Evolutionary conservation across 2,329 filamentous ascomycete species (phyloP).

Genomic region (Curvularia spicifera): DNA sequence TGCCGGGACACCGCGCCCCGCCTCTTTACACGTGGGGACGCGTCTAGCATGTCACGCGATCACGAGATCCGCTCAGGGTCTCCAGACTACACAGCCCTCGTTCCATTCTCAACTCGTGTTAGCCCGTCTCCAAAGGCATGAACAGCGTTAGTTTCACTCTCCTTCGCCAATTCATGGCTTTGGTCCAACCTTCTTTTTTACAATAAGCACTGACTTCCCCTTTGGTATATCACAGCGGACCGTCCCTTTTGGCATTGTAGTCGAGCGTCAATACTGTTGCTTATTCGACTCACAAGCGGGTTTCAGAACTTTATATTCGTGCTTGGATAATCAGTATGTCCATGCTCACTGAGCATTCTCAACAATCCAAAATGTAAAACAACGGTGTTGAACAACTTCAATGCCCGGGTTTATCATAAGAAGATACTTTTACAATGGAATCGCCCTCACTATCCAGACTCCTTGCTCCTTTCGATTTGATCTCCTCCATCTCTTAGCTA

Average conservation of each 20-base stretch:
- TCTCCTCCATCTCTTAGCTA: neutral
- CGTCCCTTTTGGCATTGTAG: neutral
- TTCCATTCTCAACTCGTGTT: neutral
- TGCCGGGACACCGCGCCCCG: constrained; percentile 13
- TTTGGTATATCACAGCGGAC: neutral
- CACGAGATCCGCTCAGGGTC: constrained; percentile 8
- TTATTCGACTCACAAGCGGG: neutral
- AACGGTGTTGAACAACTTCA: neutral
- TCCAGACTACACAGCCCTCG: neutral
- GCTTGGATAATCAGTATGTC: no score
- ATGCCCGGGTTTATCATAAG: neutral
- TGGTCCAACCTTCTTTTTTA: neutral
- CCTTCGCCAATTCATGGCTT: neutral
- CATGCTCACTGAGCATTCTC: neutral
- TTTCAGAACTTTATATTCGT: no score
- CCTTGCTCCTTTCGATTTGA: neutral
- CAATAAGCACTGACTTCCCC: neutral
- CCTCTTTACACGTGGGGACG: constrained; percentile 13
- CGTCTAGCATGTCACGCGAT: constrained; percentile 15
- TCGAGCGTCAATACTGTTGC: neutral
- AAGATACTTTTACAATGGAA: neutral
- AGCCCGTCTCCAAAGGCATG: neutral
- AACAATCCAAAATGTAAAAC: neutral
- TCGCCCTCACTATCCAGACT: neutral
- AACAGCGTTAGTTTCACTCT: neutral